Conservation (phyloP, 2,329 filamentous ascomycete genomes). For the Ophiostoma australiae region DNA sequence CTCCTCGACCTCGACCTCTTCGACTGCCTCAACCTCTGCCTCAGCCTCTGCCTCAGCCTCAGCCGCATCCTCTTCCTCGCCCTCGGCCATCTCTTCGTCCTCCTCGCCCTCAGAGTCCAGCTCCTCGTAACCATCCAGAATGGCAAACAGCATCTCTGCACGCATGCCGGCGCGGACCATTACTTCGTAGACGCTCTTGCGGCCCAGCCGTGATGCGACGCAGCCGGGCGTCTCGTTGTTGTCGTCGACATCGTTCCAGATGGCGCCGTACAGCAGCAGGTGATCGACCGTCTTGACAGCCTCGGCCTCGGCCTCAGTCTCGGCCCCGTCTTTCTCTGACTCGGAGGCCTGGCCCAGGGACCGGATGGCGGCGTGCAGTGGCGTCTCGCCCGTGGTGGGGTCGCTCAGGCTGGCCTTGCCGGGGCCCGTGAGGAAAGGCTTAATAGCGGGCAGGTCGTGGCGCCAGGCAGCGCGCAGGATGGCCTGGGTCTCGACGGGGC, state of each 20-base stretch:
- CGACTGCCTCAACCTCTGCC: slow-evolving; percentile 31
- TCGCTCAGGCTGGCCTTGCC: slow-evolving; percentile 73
- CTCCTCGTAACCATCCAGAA: slow-evolving; percentile 76
- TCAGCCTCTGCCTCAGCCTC: slow-evolving; percentile 23
- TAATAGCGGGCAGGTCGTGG: slow-evolving; percentile 61
- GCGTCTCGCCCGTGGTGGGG: slow-evolving; percentile 76
- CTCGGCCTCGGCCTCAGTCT: slow-evolving; percentile 34
- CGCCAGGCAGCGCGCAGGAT: slow-evolving; percentile 53
- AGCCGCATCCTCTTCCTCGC: not conserved
- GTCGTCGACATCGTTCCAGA: slow-evolving; percentile 92
- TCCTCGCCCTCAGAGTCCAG: slow-evolving; percentile 55
- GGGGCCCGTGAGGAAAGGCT: slow-evolving; percentile 60
- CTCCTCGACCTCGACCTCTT: slow-evolving; percentile 30
- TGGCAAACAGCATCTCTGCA: slow-evolving; percentile 77
- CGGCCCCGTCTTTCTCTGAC: not conserved
- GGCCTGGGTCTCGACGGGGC: slow-evolving; percentile 47
- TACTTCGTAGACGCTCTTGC: slow-evolving; percentile 67
- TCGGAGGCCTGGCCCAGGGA: slow-evolving; percentile 34
- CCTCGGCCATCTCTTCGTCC: slow-evolving; percentile 40
- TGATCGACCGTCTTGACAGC: slow-evolving; percentile 58
- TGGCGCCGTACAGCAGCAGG: slow-evolving; percentile 80
- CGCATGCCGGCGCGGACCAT: slow-evolving; percentile 87
- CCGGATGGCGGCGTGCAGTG: slow-evolving; percentile 86
- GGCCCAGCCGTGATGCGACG: slow-evolving; percentile 65
- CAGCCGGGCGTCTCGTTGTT: slow-evolving; percentile 90